Base-by-base conservation (phyloP, 192 early-diverging fungal species). In the Podila epigama region DNA sequence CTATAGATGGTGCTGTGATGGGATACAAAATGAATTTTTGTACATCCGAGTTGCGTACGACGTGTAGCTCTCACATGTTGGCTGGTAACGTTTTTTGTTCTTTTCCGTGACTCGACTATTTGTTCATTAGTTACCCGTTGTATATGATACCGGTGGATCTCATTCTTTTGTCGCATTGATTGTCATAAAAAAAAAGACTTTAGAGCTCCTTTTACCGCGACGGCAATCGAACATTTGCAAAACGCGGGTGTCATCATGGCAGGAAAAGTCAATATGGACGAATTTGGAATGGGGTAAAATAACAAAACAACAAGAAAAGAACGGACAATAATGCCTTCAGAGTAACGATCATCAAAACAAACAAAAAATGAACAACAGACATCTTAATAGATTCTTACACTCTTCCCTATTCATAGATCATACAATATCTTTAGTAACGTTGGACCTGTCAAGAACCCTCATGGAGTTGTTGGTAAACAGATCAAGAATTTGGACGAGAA, bases 221-320 rank as follows among this genome's bases (percentile, higher is more conserved):
- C 94, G 3, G 90, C 86, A 5, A 89, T 94, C 8, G 51, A 83
- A 15, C 67, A 84, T 27, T 78, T 97, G 13, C 69, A 82, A 27
- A 62, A 84, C 0, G 83, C 88, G 2, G 94, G 95, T 0, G 90
- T 85, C 0, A 69, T 87, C 10, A 79, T 92, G n/a, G 80, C 92
- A 5, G 95, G 91, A 25, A 95, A 94, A 60, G 84, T 90, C 16
- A 96, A 97, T 73, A 92, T 97, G 93, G 97, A 98, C 79, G 95
- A 98, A 75, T 98, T 96, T 89, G 97, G 94, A 16, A 98, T 98
- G 95, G 97, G 97, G 81, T 89, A 86, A 39, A 25, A 2, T 22
- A 44, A 7, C 9, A 18, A 22, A 48, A 4, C 11, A 18, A 15
- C 2, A 15, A 9, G 7, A 32, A 60, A 28, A 13, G 1, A 8